Base-by-base conservation (phyloP, 306 rosid genomes). In the Prinsepia uniflora region DNA sequence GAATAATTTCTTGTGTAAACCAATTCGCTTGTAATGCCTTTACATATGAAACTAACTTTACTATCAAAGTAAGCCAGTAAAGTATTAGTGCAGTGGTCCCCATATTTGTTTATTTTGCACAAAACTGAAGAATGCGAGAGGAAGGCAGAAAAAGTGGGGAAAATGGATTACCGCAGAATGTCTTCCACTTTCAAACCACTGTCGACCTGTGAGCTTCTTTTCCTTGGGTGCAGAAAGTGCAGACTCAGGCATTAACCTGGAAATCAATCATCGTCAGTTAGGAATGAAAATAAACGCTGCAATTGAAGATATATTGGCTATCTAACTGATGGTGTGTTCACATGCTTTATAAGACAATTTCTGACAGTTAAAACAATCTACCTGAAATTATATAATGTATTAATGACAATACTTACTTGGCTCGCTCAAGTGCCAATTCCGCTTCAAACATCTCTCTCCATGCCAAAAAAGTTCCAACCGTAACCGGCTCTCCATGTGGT, bases 361-460 rank as follows among this genome's bases (percentile, higher is more conserved):
- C 20, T 12, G 5, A 40, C 1, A 55, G 42, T 36, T 13, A 17
- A 50, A 60, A 55, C 58, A 78, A 53, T 52, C 69, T 42, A 48
- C 64, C 55, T 73, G 54, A 74, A 78, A 63, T 52, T 8, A 15
- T 45, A 22, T n/a, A n/a, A n/a, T n/a, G n/a, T n/a, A n/a, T n/a
- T 20, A 15, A 60, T 6, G 3, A 50, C 12, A 73, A 22, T 18
- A 67, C 97, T 86, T 89, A 95, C 99, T 95, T 95, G 87, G 99
- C 99, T 86, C 99, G 92, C 75, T 89, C 96, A 54, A 95, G 85
- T 71, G 99, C 99, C 72, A 91, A 83, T 71, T 95, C 99, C 54
- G 97, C 99, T 89, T 95, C 99, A 83, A 87, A 95, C 82, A 92
- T 89, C 67, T 95, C 99, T 81, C 99, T 87, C 99, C 99, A 95